Base-by-base conservation (phyloP, 108 stramenopile genomes). In the Skeletonema potamos region DNA sequence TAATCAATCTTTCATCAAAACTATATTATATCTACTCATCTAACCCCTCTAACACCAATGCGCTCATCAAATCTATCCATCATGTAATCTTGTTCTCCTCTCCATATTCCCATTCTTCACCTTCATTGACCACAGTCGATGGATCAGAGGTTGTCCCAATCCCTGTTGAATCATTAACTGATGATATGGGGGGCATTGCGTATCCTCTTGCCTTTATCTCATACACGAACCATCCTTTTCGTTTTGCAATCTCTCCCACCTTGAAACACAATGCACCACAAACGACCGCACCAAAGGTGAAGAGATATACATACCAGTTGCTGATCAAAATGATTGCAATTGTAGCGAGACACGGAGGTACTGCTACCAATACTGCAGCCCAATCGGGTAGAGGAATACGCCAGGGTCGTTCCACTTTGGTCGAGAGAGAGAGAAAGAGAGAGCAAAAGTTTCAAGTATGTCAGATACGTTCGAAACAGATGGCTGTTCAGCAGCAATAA, bases 301-400 rank as follows among this genome's bases (percentile, higher is more conserved):
- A 79, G 43, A 72, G 6, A 57, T 72, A 79, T n/a, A 79, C 78
- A 64, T 72, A 72, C 78, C 78, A 79, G 54, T 72, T 79, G n/a
- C 66, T 68, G 28, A 72, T 68, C 37, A 68, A 62, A 15, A 79
- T 60, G 26, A 79, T 63, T 8, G 59, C 27, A 3, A 72, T 54
- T 54, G 72, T 72, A 12, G 71, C 78, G 12, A 73, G 32, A 10
- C 64, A 72, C 32, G 78, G 78, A 8, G 78, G 78, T 26, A 79
- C 61, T 22, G 64, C 78, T 33, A 79, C 27, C 24, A 79, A 54
- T 27, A 72, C 62, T 18, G 78, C 78, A 36, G 75, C 79, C 79
- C 79, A 81, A 64, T 81, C 79, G 20, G 79, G 79, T n/a, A 76
- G 36, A 26, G 79, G 79, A 10, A 81, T 76, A 20, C 79, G 79